These are phyloP conservation scores for Canavalia ensiformis DNA, from an alignment of 306 rosid genomes.

Conservation along the genomic window DNA sequence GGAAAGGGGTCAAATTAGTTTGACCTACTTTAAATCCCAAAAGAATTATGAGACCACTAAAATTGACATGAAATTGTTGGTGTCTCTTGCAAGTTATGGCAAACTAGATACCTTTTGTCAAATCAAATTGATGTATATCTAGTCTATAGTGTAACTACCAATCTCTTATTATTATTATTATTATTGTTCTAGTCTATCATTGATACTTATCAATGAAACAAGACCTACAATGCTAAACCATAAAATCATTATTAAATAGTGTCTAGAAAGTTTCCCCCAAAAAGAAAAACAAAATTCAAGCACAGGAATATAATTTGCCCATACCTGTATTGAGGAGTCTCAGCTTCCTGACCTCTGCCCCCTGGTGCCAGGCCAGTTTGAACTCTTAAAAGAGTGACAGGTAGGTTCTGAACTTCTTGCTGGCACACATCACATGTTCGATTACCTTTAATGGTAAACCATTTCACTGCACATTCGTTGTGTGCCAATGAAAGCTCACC, in stretches of 20 bases:
- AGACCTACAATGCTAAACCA: neutral
- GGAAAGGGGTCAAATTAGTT: neutral
- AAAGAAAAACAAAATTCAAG: neutral
- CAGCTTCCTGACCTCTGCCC: constrained; percentile 52
- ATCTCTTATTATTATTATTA: neutral
- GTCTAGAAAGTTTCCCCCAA: neutral
- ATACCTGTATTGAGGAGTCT: constrained; percentile 67
- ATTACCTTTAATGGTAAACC: constrained; percentile 92
- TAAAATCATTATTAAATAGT: neutral
- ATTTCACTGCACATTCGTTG: constrained; percentile 79
- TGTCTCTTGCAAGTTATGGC: neutral
- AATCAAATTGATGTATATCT: constrained; percentile 7
- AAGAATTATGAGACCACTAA: neutral
- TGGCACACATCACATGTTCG: constrained; percentile 87
- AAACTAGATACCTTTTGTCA: constrained; percentile 3
- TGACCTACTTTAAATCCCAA: neutral
- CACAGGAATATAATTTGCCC: constrained; percentile 37
- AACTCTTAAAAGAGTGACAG: constrained; percentile 74
- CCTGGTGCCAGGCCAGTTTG: constrained; percentile 52
- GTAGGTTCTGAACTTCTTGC: constrained; percentile 81
- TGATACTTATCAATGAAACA: constrained; percentile 24
- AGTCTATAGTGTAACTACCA: neutral
- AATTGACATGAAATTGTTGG: constrained; percentile 16
- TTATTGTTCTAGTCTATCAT: neutral
- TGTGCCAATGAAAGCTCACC: constrained; percentile 95